phyloP scores from a whole-genome alignment of 768 basidiomycete genomes.

The Clavaria fumosa region DNA sequence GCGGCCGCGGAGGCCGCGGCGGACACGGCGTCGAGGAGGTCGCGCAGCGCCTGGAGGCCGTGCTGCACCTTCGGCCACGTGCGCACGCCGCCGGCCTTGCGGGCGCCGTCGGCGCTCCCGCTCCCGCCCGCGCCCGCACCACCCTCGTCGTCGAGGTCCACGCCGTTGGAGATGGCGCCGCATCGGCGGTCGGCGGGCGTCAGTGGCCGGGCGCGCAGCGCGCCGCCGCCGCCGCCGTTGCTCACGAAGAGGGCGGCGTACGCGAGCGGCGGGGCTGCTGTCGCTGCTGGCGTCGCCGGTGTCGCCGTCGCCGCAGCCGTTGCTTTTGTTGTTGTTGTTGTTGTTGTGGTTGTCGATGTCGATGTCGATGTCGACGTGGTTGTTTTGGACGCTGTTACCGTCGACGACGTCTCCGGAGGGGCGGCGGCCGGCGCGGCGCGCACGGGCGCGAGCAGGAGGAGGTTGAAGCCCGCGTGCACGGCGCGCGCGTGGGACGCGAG shows the following conservation, averaged over 20 bases:
- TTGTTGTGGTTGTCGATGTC: not conserved
- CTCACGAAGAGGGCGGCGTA: slow-evolving; percentile 47
- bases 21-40: slow-evolving; percentile 26
- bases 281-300: not conserved
- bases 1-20: too few species aligned
- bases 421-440: slow-evolving; percentile 12
- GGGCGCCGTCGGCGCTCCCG: too few species aligned
- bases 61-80: slow-evolving; percentile 66
- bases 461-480: slow-evolving; percentile 67
- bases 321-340: not conserved
- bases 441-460: slow-evolving; percentile 45
- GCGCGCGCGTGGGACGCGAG: too few species aligned
- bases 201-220: slow-evolving; percentile 38
- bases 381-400: too few species aligned
- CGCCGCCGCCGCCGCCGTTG: slow-evolving; percentile 56
- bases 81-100: too few species aligned
- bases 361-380: too few species aligned
- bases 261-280: slow-evolving; percentile 12
- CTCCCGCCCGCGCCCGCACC: too few species aligned
- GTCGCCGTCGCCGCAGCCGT: not conserved
- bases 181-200: slow-evolving; percentile 29
- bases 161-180: slow-evolving; percentile 61
- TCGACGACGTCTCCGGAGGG: not conserved
- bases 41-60: slow-evolving; percentile 33
- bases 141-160: too few species aligned